phyloP scores from a whole-genome alignment of 2,329 filamentous ascomycete species.

The Atkinsonella texensis region DNA sequence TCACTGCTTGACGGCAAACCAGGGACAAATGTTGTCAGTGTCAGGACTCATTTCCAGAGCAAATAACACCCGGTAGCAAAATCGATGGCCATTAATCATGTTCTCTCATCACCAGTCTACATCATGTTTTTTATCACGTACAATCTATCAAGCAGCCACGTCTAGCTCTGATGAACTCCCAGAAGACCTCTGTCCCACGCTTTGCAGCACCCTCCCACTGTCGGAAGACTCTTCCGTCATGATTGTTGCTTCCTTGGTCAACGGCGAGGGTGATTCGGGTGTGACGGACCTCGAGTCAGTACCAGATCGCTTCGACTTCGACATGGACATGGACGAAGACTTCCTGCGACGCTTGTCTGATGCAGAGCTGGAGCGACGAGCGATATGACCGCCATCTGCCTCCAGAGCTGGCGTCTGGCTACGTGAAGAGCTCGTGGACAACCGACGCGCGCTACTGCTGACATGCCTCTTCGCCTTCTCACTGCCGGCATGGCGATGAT shows the following conservation, averaged over 20 bases:
- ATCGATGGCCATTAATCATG: neutral
- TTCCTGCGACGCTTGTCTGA: slow-evolving; percentile 43
- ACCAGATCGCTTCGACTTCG: slow-evolving; percentile 30
- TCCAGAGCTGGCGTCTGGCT: slow-evolving; percentile 38
- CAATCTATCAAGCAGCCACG: neutral
- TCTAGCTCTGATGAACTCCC: neutral
- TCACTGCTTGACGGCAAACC: too few species aligned
- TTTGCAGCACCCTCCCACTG: slow-evolving; percentile 12
- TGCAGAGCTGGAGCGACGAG: slow-evolving; percentile 34
- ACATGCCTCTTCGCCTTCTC: slow-evolving; percentile 36
- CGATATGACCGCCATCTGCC: slow-evolving; percentile 26
- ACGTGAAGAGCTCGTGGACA: slow-evolving; percentile 39
- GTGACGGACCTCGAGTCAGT: slow-evolving; percentile 41
- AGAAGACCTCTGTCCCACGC: slow-evolving; percentile 8
- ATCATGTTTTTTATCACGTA: neutral
- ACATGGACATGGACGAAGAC: slow-evolving; percentile 23
- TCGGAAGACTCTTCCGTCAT: slow-evolving; percentile 11
- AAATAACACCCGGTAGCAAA: too few species aligned
- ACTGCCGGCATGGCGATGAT: slow-evolving; percentile 26
- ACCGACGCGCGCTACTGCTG: slow-evolving; percentile 39
- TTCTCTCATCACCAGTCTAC: slow-evolving; percentile 1
- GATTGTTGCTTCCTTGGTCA: slow-evolving; percentile 34
- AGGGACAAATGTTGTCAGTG: too few species aligned
- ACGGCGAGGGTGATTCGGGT: slow-evolving; percentile 41
- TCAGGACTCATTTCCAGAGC: too few species aligned